These are phyloP conservation scores for Mrakia frigida DNA, from an alignment of 768 basidiomycete genomes.

Conservation along the genomic window DNA sequence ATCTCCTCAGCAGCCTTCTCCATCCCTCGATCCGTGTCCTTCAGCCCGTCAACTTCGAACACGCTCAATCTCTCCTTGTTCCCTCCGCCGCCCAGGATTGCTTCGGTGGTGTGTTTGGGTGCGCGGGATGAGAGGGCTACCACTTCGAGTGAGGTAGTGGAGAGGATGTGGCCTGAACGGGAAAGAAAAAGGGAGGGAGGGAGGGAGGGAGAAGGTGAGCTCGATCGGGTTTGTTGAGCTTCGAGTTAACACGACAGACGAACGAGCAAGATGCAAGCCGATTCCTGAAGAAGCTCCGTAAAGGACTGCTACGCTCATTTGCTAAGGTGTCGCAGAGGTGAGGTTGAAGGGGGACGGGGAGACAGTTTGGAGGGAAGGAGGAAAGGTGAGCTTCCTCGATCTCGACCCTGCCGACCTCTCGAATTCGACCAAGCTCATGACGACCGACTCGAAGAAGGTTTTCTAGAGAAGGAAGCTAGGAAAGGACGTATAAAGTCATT, in stretches of 20 bases:
- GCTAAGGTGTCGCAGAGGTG: background rate
- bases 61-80: slow-evolving; percentile 38
- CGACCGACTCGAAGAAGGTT: background rate
- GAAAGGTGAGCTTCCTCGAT: slow-evolving; percentile 5
- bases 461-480: no score
- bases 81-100: slow-evolving; percentile 35
- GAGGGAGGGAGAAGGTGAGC: background rate
- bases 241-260: background rate
- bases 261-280: slow-evolving; percentile 20
- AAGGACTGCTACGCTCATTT: slow-evolving; percentile 28
- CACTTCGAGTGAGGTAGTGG: slow-evolving; percentile 42
- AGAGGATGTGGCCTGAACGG: slow-evolving; percentile 36
- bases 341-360: background rate
- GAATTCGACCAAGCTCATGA: background rate
- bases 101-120: slow-evolving; percentile 35
- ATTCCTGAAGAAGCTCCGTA: slow-evolving; percentile 23
- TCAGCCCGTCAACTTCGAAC: slow-evolving; percentile 41
- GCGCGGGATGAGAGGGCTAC: slow-evolving; percentile 44
- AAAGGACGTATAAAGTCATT: background rate
- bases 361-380: background rate
- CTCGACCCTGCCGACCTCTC: background rate
- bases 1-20: slow-evolving; percentile 43
- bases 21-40: slow-evolving; percentile 41
- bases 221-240: background rate
- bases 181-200: no score